Evolutionary conservation across 2,329 filamentous ascomycete genomes (phyloP).

Genomic region (Colletotrichum sojae): DNA sequence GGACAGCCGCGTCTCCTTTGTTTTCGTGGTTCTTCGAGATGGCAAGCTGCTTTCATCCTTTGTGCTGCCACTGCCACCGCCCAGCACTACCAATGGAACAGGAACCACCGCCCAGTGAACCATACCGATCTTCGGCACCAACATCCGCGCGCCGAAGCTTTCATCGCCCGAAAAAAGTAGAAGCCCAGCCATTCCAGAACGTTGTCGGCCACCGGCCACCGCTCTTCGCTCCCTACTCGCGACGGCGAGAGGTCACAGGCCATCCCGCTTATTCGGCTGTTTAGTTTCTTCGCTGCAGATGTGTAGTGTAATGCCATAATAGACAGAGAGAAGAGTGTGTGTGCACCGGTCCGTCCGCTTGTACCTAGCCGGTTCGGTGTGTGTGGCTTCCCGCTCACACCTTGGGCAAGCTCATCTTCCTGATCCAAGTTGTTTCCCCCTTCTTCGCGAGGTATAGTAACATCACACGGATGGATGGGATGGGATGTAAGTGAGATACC

Average conservation of each 20-base stretch:
- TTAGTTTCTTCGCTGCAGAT: background rate
- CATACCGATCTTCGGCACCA: background rate
- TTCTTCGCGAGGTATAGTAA: background rate
- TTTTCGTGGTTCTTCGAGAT: too few relatives aligned
- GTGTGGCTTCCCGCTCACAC: constrained; percentile 21
- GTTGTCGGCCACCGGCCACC: background rate
- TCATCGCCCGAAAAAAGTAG: background rate
- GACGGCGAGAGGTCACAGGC: background rate
- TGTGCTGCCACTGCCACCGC: constrained; percentile 5
- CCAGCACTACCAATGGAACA: background rate
- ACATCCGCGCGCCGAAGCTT: background rate
- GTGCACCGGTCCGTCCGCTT: background rate
- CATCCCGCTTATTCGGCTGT: constrained; percentile 26
- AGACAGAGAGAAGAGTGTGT: too few relatives aligned
- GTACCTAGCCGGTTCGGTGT: background rate
- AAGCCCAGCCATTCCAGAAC: constrained; percentile 8
- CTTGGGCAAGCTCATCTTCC: background rate
- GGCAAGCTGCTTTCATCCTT: background rate
- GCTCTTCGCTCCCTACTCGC: background rate
- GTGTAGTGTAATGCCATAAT: too few relatives aligned
- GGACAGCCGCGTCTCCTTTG: too few relatives aligned
- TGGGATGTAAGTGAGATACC: background rate
- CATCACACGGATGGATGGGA: background rate
- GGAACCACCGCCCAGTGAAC: background rate
- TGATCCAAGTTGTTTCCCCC: background rate